A percentile compares a stretch with the other conserved stretches of the same genome.
Conservation (phyloP, 495 filamentous ascomycete species). For the Podospora fimiseda region DNA sequence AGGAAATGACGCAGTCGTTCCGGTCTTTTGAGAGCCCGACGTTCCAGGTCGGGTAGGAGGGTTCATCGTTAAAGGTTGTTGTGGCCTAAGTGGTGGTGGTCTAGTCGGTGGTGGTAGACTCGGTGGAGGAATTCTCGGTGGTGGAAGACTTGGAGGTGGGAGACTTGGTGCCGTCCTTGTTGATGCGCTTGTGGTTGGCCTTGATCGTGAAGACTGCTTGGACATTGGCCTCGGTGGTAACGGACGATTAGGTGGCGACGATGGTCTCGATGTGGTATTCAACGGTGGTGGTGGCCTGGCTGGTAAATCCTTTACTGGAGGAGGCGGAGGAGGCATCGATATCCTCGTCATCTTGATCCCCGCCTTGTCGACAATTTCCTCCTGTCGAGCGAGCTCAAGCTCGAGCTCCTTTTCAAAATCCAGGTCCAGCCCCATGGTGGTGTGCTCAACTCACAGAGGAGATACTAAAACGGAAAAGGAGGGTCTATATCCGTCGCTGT, state of each 20-base stretch:
- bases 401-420: slow-evolving; percentile 21
- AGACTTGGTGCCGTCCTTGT: slow-evolving; percentile 8
- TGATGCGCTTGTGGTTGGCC: slow-evolving; percentile 9
- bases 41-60: slow-evolving; percentile 26
- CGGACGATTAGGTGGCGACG: slow-evolving; percentile 25
- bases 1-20: slow-evolving; percentile 13
- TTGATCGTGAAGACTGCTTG: slow-evolving; percentile 10
- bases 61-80: slow-evolving; percentile 22
- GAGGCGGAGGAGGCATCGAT: slow-evolving; percentile 22
- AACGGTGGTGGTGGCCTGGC: slow-evolving; percentile 6
- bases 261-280: slow-evolving; percentile 9
- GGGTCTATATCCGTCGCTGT: slow-evolving; percentile 25
- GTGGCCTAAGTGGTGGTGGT: slow-evolving; percentile 17
- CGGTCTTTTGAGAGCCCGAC: slow-evolving; percentile 13
- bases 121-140: slow-evolving; percentile 14
- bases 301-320: slow-evolving; percentile 17
- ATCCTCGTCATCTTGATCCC: slow-evolving; percentile 12
- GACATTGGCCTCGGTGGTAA: slow-evolving; percentile 22
- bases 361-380: not conserved
- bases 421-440: slow-evolving; percentile 15
- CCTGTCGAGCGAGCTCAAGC: slow-evolving; percentile 14
- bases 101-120: slow-evolving; percentile 17
- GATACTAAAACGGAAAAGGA: slow-evolving; percentile 9
- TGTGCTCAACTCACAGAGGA: slow-evolving; percentile 12
- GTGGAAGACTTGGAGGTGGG: slow-evolving; percentile 14